Percentiles rank a stretch among this genome's conserved stretches.
phyloP scores from a whole-genome alignment of 2,329 filamentous ascomycete species.

The Apiospora marii region DNA sequence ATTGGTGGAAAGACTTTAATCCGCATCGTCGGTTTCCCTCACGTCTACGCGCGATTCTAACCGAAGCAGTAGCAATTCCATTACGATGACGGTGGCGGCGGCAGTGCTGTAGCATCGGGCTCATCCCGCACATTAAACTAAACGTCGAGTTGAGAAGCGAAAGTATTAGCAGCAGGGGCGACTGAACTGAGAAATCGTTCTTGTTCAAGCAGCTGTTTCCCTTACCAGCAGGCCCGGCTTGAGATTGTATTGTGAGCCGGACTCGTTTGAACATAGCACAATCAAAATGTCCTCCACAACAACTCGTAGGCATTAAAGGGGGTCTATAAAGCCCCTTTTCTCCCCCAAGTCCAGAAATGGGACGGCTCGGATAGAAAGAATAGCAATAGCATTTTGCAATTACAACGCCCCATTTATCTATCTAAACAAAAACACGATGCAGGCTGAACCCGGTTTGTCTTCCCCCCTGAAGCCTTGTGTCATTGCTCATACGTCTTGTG shows the following conservation, averaged over 20 bases:
- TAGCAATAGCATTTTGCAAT: conserved; percentile 9
- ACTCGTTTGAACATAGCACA: not conserved
- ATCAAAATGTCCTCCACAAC: not conserved
- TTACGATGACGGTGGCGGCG: not conserved
- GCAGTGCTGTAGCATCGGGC: not conserved
- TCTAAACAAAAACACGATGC: conserved; percentile 20
- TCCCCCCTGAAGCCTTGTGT: conserved; percentile 9
- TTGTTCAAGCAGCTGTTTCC: not conserved
- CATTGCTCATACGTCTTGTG: conserved; percentile 20
- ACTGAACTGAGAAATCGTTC: not conserved
- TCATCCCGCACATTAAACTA: not conserved
- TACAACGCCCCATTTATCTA: conserved; percentile 22
- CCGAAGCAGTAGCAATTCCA: not conserved
- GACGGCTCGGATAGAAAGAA: not conserved
- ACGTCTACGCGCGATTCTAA: not conserved
- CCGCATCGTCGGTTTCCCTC: not conserved
- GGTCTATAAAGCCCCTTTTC: not conserved
- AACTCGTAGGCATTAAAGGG: not conserved
- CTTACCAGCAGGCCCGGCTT: not conserved
- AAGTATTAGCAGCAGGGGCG: not conserved
- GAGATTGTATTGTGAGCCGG: no score
- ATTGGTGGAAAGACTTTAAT: not conserved
- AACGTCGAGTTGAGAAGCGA: not conserved
- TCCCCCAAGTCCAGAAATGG: not conserved
- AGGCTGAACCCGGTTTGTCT: conserved; percentile 13